phyloP scores from a whole-genome alignment of 1,139 yeast genomes.

The Arxiozyma telluris region DNA sequence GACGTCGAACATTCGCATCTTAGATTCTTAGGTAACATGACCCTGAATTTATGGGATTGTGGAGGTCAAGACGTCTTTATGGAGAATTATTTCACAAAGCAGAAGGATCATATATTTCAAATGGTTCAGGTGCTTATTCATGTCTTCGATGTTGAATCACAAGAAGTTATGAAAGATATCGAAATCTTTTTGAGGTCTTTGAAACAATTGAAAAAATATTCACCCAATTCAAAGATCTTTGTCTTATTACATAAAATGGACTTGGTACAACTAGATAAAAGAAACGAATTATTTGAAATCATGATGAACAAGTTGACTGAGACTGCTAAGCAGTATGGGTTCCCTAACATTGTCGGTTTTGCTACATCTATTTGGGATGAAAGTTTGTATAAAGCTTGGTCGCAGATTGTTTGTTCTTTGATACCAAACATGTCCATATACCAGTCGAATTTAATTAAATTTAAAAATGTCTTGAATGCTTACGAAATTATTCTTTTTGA shows the following conservation, averaged over 20 bases:
- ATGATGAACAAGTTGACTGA: slow-evolving; percentile 78
- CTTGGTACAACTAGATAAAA: slow-evolving; percentile 75
- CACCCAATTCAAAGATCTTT: slow-evolving; percentile 88
- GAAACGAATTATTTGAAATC: slow-evolving; percentile 72
- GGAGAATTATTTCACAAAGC: slow-evolving; percentile 84
- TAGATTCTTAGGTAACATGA: slow-evolving; percentile 88
- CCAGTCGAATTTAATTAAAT: slow-evolving; percentile 64
- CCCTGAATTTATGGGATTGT: slow-evolving; percentile 94
- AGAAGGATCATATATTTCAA: slow-evolving; percentile 84
- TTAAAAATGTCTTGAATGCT: slow-evolving; percentile 72
- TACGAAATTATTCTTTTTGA: slow-evolving; percentile 89
- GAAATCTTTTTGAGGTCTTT: slow-evolving; percentile 83
- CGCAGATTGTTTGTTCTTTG: slow-evolving; percentile 85
- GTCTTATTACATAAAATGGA: slow-evolving; percentile 95
- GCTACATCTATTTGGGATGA: slow-evolving; percentile 99
- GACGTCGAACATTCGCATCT: slow-evolving; percentile 96
- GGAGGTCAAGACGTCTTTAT: slow-evolving; percentile 97
- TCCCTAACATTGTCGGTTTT: slow-evolving; percentile 66
- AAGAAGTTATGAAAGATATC: slow-evolving; percentile 85
- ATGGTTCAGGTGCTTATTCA: slow-evolving; percentile 97
- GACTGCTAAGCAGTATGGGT: slow-evolving; percentile 71
- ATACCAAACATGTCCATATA: slow-evolving; percentile 85
- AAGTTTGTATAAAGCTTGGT: slow-evolving; percentile 93
- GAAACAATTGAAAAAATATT: slow-evolving; percentile 70
- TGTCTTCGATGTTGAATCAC: slow-evolving; percentile 92